Conservation (phyloP, 1,284 basidiomycete genomes). For the Cutaneotrichosporon cavernicola region DNA sequence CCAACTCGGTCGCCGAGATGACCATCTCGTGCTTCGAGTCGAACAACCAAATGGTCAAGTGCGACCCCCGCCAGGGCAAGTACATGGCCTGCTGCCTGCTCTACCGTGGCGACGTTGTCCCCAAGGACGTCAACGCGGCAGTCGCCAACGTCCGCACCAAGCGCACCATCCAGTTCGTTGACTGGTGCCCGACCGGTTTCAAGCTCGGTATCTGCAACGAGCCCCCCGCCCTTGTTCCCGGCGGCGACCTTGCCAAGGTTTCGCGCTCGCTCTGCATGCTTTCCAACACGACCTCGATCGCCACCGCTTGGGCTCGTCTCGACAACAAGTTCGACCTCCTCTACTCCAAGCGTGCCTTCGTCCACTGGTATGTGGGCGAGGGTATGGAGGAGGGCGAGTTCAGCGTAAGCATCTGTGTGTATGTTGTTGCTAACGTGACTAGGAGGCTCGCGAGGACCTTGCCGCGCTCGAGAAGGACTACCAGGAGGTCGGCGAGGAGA, state of each 20-base stretch:
- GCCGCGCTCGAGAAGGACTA: conserved; percentile 97
- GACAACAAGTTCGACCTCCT: conserved; percentile 99
- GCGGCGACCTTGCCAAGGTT: conserved; percentile 92
- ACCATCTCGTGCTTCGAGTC: conserved; percentile 97
- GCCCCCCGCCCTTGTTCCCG: conserved; percentile 83
- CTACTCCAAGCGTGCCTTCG: conserved; percentile 88
- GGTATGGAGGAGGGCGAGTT: conserved; percentile 99
- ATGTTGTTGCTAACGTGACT: conserved; percentile 67
- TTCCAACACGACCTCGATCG: conserved; percentile 67
- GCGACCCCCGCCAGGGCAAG: conserved; percentile 92
- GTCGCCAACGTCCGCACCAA: conserved; percentile 95
- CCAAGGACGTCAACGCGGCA: conserved; percentile 93
- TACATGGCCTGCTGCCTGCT: conserved; percentile 92
- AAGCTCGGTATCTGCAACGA: conserved; percentile 98
- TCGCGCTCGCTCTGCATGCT: conserved; percentile 96
- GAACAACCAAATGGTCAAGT: conserved; percentile 99
- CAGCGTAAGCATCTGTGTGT: conserved; percentile 72
- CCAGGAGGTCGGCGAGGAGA: conserved; percentile 73
- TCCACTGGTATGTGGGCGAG: conserved; percentile 91
- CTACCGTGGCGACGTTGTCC: conserved; percentile 95
- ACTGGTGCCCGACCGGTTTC: conserved; percentile 99
- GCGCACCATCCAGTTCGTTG: conserved; percentile 87
- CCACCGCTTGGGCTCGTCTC: conserved; percentile 88
- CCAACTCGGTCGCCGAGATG: conserved; percentile 98
- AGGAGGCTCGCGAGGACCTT: conserved; percentile 91